Conservation (phyloP, 768 basidiomycete species). For the Ramaria rubella region DNA sequence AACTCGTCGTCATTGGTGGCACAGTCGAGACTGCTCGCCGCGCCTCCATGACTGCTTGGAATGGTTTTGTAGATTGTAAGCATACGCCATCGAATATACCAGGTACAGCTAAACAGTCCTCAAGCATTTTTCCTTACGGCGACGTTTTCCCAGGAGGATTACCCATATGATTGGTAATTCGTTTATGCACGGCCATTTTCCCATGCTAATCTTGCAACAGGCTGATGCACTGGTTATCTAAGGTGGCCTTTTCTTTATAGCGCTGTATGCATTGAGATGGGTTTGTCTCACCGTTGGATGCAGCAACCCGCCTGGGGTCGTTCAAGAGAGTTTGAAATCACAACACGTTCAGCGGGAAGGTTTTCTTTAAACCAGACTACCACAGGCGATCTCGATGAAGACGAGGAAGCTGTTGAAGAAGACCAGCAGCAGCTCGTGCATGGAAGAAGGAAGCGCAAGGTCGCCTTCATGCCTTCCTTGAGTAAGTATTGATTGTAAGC, state of each 20-base stretch:
- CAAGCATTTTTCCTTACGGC: conserved; percentile 84
- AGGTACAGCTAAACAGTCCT: neutral
- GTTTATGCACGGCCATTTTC: conserved; percentile 8
- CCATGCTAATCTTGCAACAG: conserved; percentile 29
- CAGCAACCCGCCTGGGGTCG: conserved; percentile 90
- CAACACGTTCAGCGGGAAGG: conserved; percentile 65
- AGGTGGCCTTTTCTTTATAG: conserved; percentile 37
- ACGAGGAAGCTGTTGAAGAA: conserved; percentile 59
- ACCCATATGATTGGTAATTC: conserved; percentile 74
- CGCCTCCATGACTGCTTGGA: conserved; percentile 80
- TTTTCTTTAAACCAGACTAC: conserved; percentile 60
- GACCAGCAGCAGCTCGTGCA: conserved; percentile 49
- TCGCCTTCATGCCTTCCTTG: conserved; percentile 67
- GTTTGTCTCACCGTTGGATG: conserved; percentile 12
- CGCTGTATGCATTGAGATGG: neutral
- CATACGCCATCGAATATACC: conserved; percentile 3
- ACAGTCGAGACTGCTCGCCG: conserved; percentile 82
- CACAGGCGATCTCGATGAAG: conserved; percentile 72
- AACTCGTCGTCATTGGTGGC: conserved; percentile 85
- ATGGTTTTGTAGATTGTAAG: conserved; percentile 83
- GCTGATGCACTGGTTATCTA: conserved; percentile 87
- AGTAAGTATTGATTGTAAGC: conserved; percentile 9
- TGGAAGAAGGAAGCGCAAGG: conserved; percentile 68
- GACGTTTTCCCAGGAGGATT: conserved; percentile 83
- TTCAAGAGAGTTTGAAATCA: conserved; percentile 85